A percentile compares a stretch with the other conserved stretches of the same genome.
phyloP scores from a whole-genome alignment of 164 flowering plant genomes.

The Stephania yunnanensis region DNA sequence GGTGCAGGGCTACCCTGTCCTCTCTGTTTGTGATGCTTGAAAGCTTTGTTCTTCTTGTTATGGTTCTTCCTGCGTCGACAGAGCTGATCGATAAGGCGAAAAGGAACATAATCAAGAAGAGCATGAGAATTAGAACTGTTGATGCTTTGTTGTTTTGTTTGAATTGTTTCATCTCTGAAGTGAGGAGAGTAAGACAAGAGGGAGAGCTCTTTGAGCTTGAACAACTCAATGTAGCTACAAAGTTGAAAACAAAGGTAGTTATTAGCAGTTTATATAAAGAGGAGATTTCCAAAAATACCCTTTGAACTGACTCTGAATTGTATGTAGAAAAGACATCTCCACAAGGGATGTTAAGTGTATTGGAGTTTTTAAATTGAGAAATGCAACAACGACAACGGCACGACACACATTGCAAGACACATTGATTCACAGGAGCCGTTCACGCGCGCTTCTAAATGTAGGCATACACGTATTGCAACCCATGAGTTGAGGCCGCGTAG shows the following conservation, averaged over 20 bases:
- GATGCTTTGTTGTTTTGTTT: conserved; percentile 11
- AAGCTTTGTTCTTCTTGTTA: conserved; percentile 27
- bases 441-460: too few relatives aligned
- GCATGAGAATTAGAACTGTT: conserved; percentile 16
- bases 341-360: too few relatives aligned
- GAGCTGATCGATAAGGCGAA: conserved; percentile 19
- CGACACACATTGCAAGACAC: too few relatives aligned
- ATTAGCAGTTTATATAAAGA: neutral
- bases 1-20: conserved; percentile 13
- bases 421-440: too few relatives aligned
- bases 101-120: conserved; percentile 16
- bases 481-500: too few relatives aligned
- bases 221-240: conserved; percentile 17
- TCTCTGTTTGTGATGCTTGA: conserved; percentile 33
- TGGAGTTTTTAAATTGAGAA: too few relatives aligned
- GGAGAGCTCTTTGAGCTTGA: conserved; percentile 9
- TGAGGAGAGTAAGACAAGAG: neutral
- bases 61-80: conserved; percentile 45
- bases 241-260: conserved; percentile 1
- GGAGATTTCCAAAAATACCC: too few relatives aligned
- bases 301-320: too few relatives aligned
- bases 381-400: too few relatives aligned
- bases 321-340: too few relatives aligned
- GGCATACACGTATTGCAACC: too few relatives aligned
- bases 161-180: conserved; percentile 26